A percentile compares a stretch with the other conserved stretches of the same genome.
phyloP scores from a whole-genome alignment of 495 filamentous ascomycete species.

The Trichoderma asperelloides region DNA sequence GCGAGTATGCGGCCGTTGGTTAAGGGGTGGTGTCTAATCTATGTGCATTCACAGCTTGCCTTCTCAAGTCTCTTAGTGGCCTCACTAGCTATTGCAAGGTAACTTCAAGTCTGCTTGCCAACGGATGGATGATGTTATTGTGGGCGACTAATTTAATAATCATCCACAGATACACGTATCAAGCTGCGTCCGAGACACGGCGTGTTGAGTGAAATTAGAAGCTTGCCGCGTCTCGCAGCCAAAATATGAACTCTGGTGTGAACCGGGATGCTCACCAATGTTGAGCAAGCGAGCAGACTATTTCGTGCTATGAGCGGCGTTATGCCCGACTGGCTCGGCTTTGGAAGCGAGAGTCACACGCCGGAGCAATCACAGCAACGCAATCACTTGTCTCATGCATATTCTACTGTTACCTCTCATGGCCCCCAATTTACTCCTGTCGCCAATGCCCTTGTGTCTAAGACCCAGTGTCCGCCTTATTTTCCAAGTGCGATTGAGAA shows the following conservation, averaged over 20 bases:
- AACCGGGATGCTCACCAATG: background rate
- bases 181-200: background rate
- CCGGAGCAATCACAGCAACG: background rate
- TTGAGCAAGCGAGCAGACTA: background rate
- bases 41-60: background rate
- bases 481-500: background rate
- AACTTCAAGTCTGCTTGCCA: background rate
- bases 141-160: background rate
- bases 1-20: background rate
- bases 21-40: background rate
- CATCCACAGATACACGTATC: background rate
- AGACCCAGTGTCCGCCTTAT: background rate
- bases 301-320: background rate
- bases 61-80: background rate
- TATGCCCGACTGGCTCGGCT: background rate
- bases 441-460: background rate
- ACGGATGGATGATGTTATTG: background rate
- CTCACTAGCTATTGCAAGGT: background rate
- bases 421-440: background rate
- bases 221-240: background rate
- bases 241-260: background rate
- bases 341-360: background rate
- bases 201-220: background rate
- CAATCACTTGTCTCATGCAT: conserved; percentile 1
- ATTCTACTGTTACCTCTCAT: background rate